Conservation (phyloP, 306 rosid genomes). For the Lithocarpus polystachyus region DNA sequence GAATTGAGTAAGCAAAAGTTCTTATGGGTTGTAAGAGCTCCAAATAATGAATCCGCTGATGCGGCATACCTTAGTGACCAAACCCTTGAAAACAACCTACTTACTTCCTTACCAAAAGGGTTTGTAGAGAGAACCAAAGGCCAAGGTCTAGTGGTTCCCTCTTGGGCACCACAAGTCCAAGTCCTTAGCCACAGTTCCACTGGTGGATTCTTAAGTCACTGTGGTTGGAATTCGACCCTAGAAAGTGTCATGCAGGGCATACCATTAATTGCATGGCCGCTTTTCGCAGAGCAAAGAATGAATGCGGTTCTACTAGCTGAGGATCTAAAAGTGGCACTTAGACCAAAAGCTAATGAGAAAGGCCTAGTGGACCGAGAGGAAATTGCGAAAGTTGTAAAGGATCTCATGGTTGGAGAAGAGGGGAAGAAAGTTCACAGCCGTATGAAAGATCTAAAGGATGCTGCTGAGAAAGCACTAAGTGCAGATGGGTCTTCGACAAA, state of each 20-base stretch:
- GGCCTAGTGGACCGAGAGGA: too few relatives aligned
- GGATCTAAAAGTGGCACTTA: too few relatives aligned
- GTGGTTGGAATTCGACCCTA: constrained; percentile 47
- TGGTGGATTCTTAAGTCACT: constrained; percentile 34
- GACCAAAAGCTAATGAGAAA: too few relatives aligned
- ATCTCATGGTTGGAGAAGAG: constrained; percentile 14
- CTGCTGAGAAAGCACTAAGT: constrained; percentile 26
- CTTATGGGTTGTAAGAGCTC: constrained; percentile 35
- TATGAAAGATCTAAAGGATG: constrained; percentile 21
- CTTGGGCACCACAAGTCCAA: constrained; percentile 42
- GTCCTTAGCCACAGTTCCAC: constrained; percentile 26
- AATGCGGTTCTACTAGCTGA: constrained; percentile 13
- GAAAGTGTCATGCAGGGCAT: constrained; percentile 35
- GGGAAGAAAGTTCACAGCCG: constrained; percentile 21
- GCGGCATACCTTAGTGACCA: constrained; percentile 21
- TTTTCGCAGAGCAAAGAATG: constrained; percentile 12
- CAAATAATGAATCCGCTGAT: constrained; percentile 20
- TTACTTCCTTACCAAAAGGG: constrained; percentile 26
- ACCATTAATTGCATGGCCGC: constrained; percentile 27
- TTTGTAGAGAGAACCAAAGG: constrained; percentile 33
- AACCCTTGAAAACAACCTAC: constrained; percentile 2
- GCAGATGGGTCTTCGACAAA: constrained; percentile 39
- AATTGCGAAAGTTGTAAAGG: too few relatives aligned
- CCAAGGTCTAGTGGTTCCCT: constrained; percentile 24
- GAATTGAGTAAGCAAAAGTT: constrained; percentile 35